These are phyloP conservation scores for Nannochloropsis salina DNA, from an alignment of 108 stramenopile genomes.

Conservation along the genomic window DNA sequence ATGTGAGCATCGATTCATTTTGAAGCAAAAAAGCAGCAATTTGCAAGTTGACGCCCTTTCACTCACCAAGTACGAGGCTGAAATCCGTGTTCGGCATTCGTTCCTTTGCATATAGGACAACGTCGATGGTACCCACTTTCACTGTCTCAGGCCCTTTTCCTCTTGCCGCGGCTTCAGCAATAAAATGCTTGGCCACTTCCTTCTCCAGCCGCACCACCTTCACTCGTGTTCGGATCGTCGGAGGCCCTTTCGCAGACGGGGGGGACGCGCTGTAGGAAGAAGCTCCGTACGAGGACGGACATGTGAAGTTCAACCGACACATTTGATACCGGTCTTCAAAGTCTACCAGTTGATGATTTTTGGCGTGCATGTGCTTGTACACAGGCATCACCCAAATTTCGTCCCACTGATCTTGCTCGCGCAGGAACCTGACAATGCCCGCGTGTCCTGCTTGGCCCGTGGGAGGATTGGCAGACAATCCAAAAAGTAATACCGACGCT, in stretches of 20 bases:
- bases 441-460: constrained; percentile 27
- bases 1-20: too few relatives aligned
- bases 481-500: constrained; percentile 22
- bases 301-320: constrained; percentile 5
- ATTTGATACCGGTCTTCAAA: constrained; percentile 28
- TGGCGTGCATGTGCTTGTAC: constrained; percentile 25
- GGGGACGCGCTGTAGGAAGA: background rate
- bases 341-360: background rate
- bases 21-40: too few relatives aligned
- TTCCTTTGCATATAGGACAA: background rate
- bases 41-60: background rate
- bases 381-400: constrained; percentile 36
- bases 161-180: background rate
- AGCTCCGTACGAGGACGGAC: background rate
- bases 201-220: background rate
- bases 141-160: background rate
- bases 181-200: background rate
- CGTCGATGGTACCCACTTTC: constrained; percentile 21
- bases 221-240: background rate
- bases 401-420: constrained; percentile 23
- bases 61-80: background rate
- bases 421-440: constrained; percentile 20
- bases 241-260: background rate
- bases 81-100: constrained; percentile 13
- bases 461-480: constrained; percentile 34